Conservation (phyloP, 257 asterid genomes). For the Datura wrightii region DNA sequence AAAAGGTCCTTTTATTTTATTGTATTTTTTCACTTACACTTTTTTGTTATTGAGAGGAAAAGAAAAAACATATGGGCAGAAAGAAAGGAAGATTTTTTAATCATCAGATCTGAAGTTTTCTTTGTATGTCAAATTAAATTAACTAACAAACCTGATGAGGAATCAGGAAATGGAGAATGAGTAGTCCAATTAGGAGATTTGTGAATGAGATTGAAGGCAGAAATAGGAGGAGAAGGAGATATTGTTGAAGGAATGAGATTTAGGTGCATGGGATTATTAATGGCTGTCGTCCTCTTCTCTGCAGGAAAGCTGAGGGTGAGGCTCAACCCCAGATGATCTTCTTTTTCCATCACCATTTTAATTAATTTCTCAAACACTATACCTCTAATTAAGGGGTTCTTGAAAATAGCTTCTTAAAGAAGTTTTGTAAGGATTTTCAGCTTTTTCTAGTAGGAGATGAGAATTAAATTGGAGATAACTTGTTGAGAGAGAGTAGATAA, state of each 20-base stretch:
- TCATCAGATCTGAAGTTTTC: conserved; percentile 29
- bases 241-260: conserved; percentile 49
- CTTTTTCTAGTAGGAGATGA: background rate
- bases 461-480: conserved; percentile 18
- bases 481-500: conserved; percentile 2
- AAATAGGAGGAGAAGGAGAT: background rate
- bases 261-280: conserved; percentile 35
- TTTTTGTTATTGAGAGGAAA: background rate
- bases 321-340: conserved; percentile 75
- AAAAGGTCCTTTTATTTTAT: background rate
- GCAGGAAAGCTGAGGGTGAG: conserved; percentile 61
- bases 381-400: background rate
- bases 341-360: conserved; percentile 59
- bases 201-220: conserved; percentile 33
- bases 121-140: background rate
- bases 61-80: too few relatives aligned
- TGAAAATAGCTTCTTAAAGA: background rate
- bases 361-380: background rate
- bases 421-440: background rate
- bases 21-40: background rate
- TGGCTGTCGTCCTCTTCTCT: conserved; percentile 11
- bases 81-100: background rate
- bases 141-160: conserved; percentile 54
- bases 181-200: conserved; percentile 50
- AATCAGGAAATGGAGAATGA: conserved; percentile 29